Percentiles rank a stretch among this genome's conserved stretches.
phyloP scores from a whole-genome alignment of 768 basidiomycete genomes.

The Russula sp. region DNA sequence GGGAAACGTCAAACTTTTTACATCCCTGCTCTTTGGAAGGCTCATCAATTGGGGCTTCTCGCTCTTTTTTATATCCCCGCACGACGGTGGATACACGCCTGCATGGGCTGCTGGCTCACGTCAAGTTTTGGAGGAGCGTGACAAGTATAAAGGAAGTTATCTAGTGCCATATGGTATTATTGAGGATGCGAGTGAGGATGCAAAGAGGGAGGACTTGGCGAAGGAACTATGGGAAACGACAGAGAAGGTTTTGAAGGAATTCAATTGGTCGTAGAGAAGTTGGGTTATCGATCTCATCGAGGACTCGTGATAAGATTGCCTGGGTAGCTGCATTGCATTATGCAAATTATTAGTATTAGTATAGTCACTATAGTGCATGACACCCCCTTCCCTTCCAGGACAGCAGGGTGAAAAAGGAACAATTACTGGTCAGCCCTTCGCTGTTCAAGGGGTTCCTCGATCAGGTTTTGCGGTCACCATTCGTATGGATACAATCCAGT shows the following conservation, averaged over 20 bases:
- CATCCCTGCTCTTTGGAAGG: conserved; percentile 10
- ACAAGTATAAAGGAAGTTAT: conserved; percentile 36
- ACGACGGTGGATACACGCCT: conserved; percentile 34
- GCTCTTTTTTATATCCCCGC: conserved; percentile 29
- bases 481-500: too few species aligned
- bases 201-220: conserved; percentile 32
- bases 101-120: conserved; percentile 39
- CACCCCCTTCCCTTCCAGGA: background rate
- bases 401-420: too few species aligned
- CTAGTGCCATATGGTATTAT: conserved; percentile 34
- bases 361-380: background rate
- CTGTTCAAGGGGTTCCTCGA: background rate
- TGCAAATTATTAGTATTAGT: background rate
- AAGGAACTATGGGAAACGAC: conserved; percentile 38
- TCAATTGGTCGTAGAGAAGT: background rate
- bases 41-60: conserved; percentile 19
- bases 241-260: conserved; percentile 25
- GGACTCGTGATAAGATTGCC: background rate
- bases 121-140: conserved; percentile 30
- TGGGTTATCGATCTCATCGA: background rate
- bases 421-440: too few species aligned
- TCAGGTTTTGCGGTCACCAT: background rate
- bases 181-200: conserved; percentile 28
- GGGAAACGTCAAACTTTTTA: conserved; percentile 22
- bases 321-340: background rate